These are phyloP conservation scores for Penicillium sp. DNA, from an alignment of 2,329 filamentous ascomycete species.

Conservation along the genomic window DNA sequence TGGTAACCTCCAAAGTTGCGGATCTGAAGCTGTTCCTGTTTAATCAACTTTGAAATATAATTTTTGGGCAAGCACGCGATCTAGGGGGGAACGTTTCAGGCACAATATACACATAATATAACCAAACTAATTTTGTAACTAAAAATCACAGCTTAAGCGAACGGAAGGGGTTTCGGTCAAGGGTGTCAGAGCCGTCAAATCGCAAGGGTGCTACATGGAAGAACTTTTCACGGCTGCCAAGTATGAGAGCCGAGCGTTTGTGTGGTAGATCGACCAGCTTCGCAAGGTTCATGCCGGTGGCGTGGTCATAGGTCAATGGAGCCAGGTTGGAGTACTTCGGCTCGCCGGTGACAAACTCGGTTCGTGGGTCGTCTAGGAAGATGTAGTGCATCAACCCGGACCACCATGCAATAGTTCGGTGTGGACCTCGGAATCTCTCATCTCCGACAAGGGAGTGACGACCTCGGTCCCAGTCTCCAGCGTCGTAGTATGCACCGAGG, in stretches of 20 bases:
- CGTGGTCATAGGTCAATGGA: constrained; percentile 6
- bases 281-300: constrained; percentile 7
- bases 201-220: constrained; percentile 5
- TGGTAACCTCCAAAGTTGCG: no score
- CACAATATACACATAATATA: background rate
- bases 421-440: constrained; percentile 4
- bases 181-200: constrained; percentile 4
- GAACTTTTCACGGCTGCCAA: constrained; percentile 9
- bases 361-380: constrained; percentile 5
- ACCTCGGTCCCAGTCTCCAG: constrained; percentile 9
- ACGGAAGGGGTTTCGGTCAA: constrained; percentile 7
- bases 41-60: no score
- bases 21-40: no score
- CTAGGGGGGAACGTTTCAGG: background rate
- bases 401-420: constrained; percentile 9
- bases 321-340: constrained; percentile 9
- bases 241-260: constrained; percentile 6
- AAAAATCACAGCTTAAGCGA: constrained; percentile 1
- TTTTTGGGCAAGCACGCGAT: no score
- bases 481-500: constrained; percentile 8
- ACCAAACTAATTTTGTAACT: background rate
- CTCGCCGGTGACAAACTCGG: constrained; percentile 5
- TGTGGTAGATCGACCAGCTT: constrained; percentile 5
- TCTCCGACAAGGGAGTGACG: constrained; percentile 7
- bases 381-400: constrained; percentile 9